Base-by-base conservation (phyloP, 306 rosid species). In the Casuarina glauca region DNA sequence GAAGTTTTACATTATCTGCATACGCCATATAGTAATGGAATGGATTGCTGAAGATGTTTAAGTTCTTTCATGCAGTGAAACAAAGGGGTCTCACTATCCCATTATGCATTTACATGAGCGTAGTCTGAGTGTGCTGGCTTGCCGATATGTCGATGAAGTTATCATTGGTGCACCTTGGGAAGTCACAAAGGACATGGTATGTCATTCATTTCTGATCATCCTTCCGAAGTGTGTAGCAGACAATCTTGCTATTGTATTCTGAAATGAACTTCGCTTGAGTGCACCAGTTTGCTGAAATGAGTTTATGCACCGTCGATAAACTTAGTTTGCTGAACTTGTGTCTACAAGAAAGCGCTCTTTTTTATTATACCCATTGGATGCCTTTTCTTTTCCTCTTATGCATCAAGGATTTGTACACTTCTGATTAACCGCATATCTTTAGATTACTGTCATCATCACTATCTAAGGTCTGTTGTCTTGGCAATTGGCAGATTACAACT, bases 91-190 rank as follows among this genome's bases (percentile, higher is more conserved):
- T 63, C 92, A 88, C 70, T 81, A 74, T 86, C 99, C 99, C 68
- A 86, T 96, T 32, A 93, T 96, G 98, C 97, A 91, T 84, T 86
- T 96, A 60, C 98, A 96, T 13, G 99, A 96, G 80, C 98, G 99
- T 41, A 96, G 98, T 82, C 99, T 96, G 70, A 90, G 99, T 42
- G 94, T 96, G 63, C 86, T 96, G 82, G 98, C 94, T 82, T 91
- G 91, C 69, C 91, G 98, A 74, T 81, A 90, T 67, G 99, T 96
- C 67, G 98, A 96, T 84, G 99, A 96, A 84, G 99, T 96, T 82
- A 96, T 96, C 74, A 93, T 96, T 53, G 99, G 99, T 70, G 93
- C 99, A 55, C 99, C 99, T 50, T 93, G 91, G 96, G 90, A 90
- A 85, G 89, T 93, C 80, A 86, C 98, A 64, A 90, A 83, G 69